These are phyloP conservation scores for Annulohypoxylon moriforme DNA, from an alignment of 495 filamentous ascomycete genomes.

Conservation along the genomic window DNA sequence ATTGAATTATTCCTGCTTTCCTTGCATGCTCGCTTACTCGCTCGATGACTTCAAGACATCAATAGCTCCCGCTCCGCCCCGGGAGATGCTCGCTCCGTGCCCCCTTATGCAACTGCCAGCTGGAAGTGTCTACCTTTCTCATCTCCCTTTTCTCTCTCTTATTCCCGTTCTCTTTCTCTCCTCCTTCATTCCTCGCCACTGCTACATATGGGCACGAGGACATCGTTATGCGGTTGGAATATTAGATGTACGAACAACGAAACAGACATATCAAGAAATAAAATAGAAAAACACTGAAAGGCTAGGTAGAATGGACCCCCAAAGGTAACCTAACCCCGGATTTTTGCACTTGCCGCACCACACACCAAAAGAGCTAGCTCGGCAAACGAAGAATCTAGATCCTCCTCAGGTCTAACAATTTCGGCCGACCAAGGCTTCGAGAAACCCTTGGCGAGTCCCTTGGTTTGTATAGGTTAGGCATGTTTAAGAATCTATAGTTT, in stretches of 20 bases:
- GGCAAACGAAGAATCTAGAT: slow-evolving; percentile 31
- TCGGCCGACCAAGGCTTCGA: slow-evolving; percentile 21
- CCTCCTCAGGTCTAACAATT: slow-evolving; percentile 14
- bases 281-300: not conserved
- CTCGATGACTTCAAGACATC: not conserved
- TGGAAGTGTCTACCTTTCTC: not conserved
- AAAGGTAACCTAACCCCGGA: slow-evolving; percentile 36
- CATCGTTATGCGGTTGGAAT: not conserved
- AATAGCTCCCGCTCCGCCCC: slow-evolving; percentile 8
- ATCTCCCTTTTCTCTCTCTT: not conserved
- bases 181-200: not conserved
- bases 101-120: not conserved
- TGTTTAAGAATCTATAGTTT: not conserved
- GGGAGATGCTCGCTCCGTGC: slow-evolving; percentile 20
- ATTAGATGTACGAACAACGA: not conserved
- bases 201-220: not conserved
- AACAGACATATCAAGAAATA: not conserved
- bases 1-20: not conserved
- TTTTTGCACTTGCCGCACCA: slow-evolving; percentile 30
- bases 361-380: slow-evolving; percentile 2
- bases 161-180: not conserved
- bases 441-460: slow-evolving; percentile 17
- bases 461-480: slow-evolving; percentile 6
- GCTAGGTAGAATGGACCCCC: not conserved
- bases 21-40: not conserved